Conservation (phyloP, 257 asterid species). For the Leonotis leonurus region DNA sequence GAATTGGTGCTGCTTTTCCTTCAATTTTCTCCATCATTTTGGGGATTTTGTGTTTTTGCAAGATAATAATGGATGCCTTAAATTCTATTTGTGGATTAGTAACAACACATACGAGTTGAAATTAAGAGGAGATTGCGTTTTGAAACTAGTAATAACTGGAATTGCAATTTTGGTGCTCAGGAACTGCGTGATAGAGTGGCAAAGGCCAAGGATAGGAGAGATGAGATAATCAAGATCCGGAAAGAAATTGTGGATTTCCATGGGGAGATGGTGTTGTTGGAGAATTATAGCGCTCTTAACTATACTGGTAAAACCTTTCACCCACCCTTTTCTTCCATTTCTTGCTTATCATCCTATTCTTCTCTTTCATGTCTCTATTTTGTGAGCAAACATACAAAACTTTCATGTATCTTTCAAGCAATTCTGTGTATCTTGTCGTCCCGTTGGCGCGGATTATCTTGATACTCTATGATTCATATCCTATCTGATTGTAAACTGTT, state of each 20-base stretch:
- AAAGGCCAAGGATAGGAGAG: conserved; percentile 43
- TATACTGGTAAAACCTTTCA: conserved; percentile 50
- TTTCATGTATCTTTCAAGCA: background rate
- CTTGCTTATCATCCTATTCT: background rate
- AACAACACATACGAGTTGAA: background rate
- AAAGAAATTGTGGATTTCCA: conserved; percentile 89
- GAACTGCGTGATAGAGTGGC: conserved; percentile 78
- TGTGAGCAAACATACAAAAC: no score
- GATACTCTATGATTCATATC: background rate
- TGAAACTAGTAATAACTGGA: background rate
- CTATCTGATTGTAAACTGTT: background rate
- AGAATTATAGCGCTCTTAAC: conserved; percentile 90
- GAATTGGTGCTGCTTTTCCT: background rate
- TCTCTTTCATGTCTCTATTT: background rate
- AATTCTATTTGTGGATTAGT: background rate
- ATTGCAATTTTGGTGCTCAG: conserved; percentile 26
- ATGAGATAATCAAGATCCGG: conserved; percentile 59
- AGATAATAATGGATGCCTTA: background rate
- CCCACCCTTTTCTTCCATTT: background rate
- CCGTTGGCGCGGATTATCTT: background rate
- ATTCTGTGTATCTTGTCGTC: background rate
- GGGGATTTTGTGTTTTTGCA: background rate
- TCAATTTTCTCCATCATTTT: background rate
- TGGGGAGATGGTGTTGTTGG: conserved; percentile 93
- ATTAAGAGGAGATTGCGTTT: background rate